phyloP scores from a whole-genome alignment of 805 yeast species.

The Lachancea sp. region DNA sequence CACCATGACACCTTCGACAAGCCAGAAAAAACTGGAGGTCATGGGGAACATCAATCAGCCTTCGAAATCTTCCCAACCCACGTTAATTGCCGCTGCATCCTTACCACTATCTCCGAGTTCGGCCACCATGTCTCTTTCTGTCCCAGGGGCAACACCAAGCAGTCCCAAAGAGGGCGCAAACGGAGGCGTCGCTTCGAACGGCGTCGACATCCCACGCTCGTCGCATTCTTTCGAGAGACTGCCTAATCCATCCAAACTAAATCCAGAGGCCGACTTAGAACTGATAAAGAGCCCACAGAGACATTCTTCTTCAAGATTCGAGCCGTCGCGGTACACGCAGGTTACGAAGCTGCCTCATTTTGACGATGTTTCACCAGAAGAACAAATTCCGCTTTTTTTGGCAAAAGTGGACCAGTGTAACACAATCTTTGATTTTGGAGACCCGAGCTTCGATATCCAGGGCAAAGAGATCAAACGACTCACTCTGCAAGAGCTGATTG shows the following conservation, averaged over 20 bases:
- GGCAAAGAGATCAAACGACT: constrained; percentile 89
- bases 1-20: constrained; percentile 2
- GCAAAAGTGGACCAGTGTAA: constrained; percentile 93
- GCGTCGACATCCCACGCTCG: constrained; percentile 33
- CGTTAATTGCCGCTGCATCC: constrained; percentile 25
- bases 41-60: constrained; percentile 8
- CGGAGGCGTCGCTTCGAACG: constrained; percentile 20
- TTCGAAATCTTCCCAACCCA: constrained; percentile 15
- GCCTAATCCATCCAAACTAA: constrained; percentile 56
- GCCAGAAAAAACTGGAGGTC: constrained; percentile 6
- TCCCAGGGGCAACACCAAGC: constrained; percentile 8
- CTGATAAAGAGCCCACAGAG: constrained; percentile 80
- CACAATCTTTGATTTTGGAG: constrained; percentile 87
- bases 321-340: constrained; percentile 60
- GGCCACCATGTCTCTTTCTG: constrained; percentile 12
- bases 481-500: constrained; percentile 83
- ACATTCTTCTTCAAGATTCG: constrained; percentile 88
- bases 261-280: constrained; percentile 58
- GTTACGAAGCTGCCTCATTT: constrained; percentile 75
- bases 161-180: constrained; percentile 12
- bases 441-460: constrained; percentile 83
- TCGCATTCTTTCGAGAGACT: constrained; percentile 52
- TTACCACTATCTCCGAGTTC: constrained; percentile 14
- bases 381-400: constrained; percentile 64
- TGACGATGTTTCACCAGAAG: constrained; percentile 81